Base-by-base conservation (phyloP, 2,329 filamentous ascomycete species). In the Penicillium sp. region DNA sequence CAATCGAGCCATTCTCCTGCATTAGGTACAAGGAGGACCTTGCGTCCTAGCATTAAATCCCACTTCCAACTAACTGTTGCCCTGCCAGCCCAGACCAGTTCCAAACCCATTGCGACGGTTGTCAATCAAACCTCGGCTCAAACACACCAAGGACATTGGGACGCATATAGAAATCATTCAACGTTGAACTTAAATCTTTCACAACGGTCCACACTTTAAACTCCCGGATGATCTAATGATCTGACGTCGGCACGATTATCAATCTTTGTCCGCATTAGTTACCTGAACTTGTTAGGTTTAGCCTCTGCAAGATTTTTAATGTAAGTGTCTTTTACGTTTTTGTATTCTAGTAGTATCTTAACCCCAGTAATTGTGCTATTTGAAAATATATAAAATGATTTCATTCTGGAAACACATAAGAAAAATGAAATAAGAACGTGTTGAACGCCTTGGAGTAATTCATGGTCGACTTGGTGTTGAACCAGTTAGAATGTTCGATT, bases 401-500 rank as follows among this genome's bases (percentile, higher is more conserved):
- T 50, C 47, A 50, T 42, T 42, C 47, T 50, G 47, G 37, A 22
- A 33, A 33, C 16, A 25, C 17, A 26, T 12, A 5, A 25, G 14
- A 25, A 31, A 22, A 42, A 16, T 11, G 4, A 35, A 35, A 35
- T 3, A 50, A 25, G 7, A 31, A 31, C 26, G 33, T 44, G 52
- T 55, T 50, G 52, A 51, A 55, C 28, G 28, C 46, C 42, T 19
- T 6, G 1, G 11, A 41, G 1, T 5, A 31, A 5, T 7, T 19
- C 8, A 31, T 17, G 26, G 16, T 38, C 5, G n/a, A 38, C 35
- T 31, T 33, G 30, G 57, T 63, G 61, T 62, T 63, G 56, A 59
- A 62, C 55, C 22, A 50, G 37, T 38, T 4, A 19, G 17, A 7
- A 33, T 19, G 19, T 45, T 16, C n/a, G 36, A 53, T 41, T 58